Evolutionary conservation across 2,329 filamentous ascomycete species (phyloP), one percentile per base, ranked within the genome.

Genomic region (Aspergillus hortae): DNA sequence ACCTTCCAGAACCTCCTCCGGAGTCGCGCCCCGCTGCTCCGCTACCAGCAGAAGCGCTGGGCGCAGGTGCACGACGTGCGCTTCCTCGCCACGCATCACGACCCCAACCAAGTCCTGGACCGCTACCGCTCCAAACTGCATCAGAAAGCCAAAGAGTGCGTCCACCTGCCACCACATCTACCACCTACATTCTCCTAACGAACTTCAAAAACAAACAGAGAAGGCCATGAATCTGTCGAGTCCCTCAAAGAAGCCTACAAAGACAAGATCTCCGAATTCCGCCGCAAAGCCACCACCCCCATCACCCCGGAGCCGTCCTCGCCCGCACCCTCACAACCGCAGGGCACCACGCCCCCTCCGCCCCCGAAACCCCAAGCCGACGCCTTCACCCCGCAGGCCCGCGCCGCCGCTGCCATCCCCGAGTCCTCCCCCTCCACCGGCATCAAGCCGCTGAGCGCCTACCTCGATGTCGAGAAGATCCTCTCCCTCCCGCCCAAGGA

Each of bases 1-100:
- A 68, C 74, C 21, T 70, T 85, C 36, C 80, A 81, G 36, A 73
- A 78, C 53, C 61, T 82, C 30, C 50, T 72, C 10, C 65, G 67
- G 32, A 59, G 56, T 14, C 61, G 59, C 6, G 58, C 58, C 4
- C 62, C 63, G 14, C 63, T 71, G 6, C 57, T 66, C 45, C 64
- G 66, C 2, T 42, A 45, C 15, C 65, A 68, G 49, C 92, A 96
- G 72, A 84, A 87, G 51, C 85, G 92, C 68, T 95, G 90, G 88
- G 92, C 92, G 2, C 90, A 90, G 64, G 91, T 96, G 27, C 90
- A 95, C 71, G 90, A 96, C 72, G 86, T 95, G 44, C 90, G 92
- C 58, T 95, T 92, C 78, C 82, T 96, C 43, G 88, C 88, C 55
- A 94, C 90, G 14, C 89, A 91, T 56, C 83, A 83, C 52, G 77